Percentiles rank a stretch among this genome's conserved stretches.
Evolutionary conservation across 2,329 filamentous ascomycete species (phyloP).

Genomic region (Venturia carpophila): DNA sequence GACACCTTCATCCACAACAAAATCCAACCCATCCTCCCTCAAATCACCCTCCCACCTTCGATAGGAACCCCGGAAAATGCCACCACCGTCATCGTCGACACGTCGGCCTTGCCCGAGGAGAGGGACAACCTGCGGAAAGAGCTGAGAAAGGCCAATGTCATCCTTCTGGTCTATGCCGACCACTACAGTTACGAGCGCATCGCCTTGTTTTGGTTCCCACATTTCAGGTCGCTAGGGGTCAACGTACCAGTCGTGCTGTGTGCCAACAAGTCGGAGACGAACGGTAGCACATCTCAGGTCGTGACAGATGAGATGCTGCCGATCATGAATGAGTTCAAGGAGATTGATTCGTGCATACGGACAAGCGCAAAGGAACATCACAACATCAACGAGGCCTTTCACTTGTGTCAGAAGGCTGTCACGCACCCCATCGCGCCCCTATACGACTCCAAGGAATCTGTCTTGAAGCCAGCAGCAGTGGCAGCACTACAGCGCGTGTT

Average conservation of each 20-base stretch:
- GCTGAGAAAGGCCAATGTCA: constrained; percentile 94
- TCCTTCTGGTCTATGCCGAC: constrained; percentile 92
- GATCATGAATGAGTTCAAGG: constrained; percentile 96
- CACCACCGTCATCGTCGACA: constrained; percentile 95
- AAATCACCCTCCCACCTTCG: constrained; percentile 88
- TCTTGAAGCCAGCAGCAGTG: constrained; percentile 82
- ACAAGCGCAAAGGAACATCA: constrained; percentile 86
- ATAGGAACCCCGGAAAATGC: constrained; percentile 94
- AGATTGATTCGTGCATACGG: constrained; percentile 95
- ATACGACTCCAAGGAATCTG: constrained; percentile 85
- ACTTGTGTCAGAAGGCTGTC: constrained; percentile 95
- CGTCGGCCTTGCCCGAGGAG: constrained; percentile 89
- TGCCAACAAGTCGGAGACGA: constrained; percentile 90
- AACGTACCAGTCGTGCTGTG: constrained; percentile 96
- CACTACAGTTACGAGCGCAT: constrained; percentile 99
- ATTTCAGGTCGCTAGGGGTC: constrained; percentile 94
- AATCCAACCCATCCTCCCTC: constrained; percentile 88
- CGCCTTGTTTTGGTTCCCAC: constrained; percentile 96
- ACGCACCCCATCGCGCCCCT: constrained; percentile 94
- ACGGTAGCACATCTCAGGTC: constrained; percentile 71
- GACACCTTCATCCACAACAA: constrained; percentile 93
- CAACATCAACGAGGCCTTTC: constrained; percentile 92
- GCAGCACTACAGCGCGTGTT: constrained; percentile 85
- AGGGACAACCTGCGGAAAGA: constrained; percentile 84
- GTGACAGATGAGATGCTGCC: constrained; percentile 97